Evolutionary conservation across 2,329 filamentous ascomycete species (phyloP), one percentile per base, ranked within the genome.

Genomic region (Aspergillus pseudoviridinutans): DNA sequence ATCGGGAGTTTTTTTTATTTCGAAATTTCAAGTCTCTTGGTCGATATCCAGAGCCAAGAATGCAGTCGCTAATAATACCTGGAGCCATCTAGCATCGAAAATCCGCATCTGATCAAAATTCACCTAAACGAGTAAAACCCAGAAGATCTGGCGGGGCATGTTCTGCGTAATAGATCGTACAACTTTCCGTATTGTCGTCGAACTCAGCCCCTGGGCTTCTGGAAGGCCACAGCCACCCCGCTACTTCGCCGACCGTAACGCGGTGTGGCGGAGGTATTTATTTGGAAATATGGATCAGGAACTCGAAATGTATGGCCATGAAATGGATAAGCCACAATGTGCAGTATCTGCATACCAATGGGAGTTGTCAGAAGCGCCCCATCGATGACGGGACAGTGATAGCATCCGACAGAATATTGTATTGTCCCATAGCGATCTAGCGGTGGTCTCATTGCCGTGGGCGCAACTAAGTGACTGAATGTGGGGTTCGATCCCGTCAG

Each of bases 311-410:
- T 22, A 46, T 46, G 22, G 42, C 42, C 20, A 46, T 47, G 12
- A 17, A 10, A 47, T 22, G 44, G 10, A 27, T 25, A 47, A 47
- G 44, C 44, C 44, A 47, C 24, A 17, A 47, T 24, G 6, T 14
- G 20, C 17, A 47, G 24, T 12, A 27, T 47, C 8, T 6, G 12
- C 12, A 47, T 27, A 14, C 44, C 44, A 47, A 47, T 47, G 44
- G 25, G 44, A 6, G 44, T 27, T 6, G 6, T 25, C 44, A 14
- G 44, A 28, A 14, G 44, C 46, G 53, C 53, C 41, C 49, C 28
- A 41, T 28, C 51, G 32, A 29, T 53, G 57, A 58, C 57, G 28
- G 29, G 55, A 58, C 41, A 8, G 17, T 52, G 54, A 58, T 44
- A 41, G 20, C 46, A n/a, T n/a, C 24, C 24, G 27, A 54, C 53